Conservation (phyloP, 768 basidiomycete species). For the Sistotremastrum suecicum region DNA sequence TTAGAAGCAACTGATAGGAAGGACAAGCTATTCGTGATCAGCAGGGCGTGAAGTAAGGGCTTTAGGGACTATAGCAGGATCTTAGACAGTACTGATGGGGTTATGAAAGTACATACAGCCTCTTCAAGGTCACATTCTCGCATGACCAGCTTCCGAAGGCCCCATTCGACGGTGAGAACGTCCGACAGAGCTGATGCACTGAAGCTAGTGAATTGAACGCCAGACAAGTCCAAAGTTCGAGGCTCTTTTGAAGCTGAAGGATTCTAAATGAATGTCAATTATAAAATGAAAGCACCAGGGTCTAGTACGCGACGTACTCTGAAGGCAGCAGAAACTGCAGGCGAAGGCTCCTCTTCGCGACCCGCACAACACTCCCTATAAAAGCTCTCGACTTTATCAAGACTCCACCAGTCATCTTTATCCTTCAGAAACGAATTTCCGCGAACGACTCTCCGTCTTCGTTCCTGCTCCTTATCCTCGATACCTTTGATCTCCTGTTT, state of each 20-base stretch:
- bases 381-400: conserved; percentile 73
- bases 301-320: conserved; percentile 34
- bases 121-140: conserved; percentile 84
- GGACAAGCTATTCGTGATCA: conserved; percentile 69
- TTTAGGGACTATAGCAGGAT: conserved; percentile 53
- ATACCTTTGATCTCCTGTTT: conserved; percentile 75
- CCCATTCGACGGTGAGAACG: conserved; percentile 88
- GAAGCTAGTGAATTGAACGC: conserved; percentile 55
- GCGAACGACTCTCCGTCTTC: conserved; percentile 49
- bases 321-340: conserved; percentile 50
- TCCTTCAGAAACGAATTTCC: conserved; percentile 28
- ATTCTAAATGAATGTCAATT: conserved; percentile 15
- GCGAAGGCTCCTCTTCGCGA: conserved; percentile 57
- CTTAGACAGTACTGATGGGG: background rate
- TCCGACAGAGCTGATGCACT: conserved; percentile 77
- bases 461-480: conserved; percentile 59
- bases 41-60: conserved; percentile 77
- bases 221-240: conserved; percentile 65
- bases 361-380: conserved; percentile 77
- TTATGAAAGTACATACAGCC: conserved; percentile 32
- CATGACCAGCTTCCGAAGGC: conserved; percentile 70
- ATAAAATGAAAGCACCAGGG: no score
- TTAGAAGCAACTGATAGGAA: conserved; percentile 83
- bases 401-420: conserved; percentile 67
- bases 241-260: conserved; percentile 41